A percentile compares a stretch with the other conserved stretches of the same genome.
These are phyloP conservation scores for Rutstroemia sp. DNA, from an alignment of 2,329 filamentous ascomycete species.

Conservation along the genomic window DNA sequence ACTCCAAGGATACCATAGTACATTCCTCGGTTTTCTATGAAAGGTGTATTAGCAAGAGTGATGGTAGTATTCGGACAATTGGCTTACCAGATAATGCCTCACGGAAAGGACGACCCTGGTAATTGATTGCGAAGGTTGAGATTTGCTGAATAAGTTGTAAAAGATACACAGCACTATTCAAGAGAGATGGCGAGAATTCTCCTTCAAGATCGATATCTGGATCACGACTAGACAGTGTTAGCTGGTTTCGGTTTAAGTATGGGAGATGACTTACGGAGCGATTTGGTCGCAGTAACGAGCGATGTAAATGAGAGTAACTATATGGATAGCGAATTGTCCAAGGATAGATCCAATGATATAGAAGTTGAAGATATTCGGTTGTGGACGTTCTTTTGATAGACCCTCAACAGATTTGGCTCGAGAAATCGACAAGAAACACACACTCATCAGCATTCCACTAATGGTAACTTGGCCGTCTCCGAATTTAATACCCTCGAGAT, in stretches of 20 bases:
- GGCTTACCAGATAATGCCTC: conserved; percentile 67
- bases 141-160: conserved; percentile 98
- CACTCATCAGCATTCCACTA: conserved; percentile 98
- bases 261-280: conserved; percentile 60
- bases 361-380: conserved; percentile 97
- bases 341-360: conserved; percentile 98
- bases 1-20: conserved; percentile 93
- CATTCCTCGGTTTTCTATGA: conserved; percentile 73
- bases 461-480: conserved; percentile 98
- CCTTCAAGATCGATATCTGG: conserved; percentile 80
- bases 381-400: conserved; percentile 91
- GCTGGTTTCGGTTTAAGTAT: not conserved
- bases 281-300: conserved; percentile 79
- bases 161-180: conserved; percentile 96
- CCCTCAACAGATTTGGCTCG: conserved; percentile 92
- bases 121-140: conserved; percentile 98
- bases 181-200: conserved; percentile 84
- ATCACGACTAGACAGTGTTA: conserved; percentile 38
- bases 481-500: conserved; percentile 98
- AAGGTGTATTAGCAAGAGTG: conserved; percentile 8
- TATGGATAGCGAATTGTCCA: conserved; percentile 94
- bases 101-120: conserved; percentile 95
- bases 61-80: not conserved
- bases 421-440: conserved; percentile 98
- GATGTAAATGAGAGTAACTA: conserved; percentile 88